phyloP scores from a whole-genome alignment of 2,329 filamentous ascomycete species.

The Xylariaceae sp. region DNA sequence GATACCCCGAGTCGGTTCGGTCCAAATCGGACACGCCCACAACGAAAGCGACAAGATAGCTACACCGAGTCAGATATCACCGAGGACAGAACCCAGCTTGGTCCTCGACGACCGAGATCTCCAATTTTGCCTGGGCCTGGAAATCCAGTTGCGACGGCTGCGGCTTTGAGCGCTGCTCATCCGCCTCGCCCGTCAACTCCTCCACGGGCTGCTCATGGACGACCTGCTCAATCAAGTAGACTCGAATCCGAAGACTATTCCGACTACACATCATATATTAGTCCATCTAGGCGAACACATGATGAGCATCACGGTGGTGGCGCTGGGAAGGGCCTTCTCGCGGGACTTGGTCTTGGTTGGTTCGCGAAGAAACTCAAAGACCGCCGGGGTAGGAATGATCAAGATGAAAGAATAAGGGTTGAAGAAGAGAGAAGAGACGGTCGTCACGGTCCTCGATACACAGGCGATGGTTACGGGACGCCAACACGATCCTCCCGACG shows the following conservation, averaged over 20 bases:
- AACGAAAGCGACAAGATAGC: conserved; percentile 27
- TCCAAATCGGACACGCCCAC: conserved; percentile 29
- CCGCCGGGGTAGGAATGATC: conserved; percentile 46
- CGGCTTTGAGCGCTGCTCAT: conserved; percentile 45
- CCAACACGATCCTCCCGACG: conserved; percentile 37
- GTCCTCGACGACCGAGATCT: conserved; percentile 32
- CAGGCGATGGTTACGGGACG: conserved; percentile 61
- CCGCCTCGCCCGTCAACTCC: conserved; percentile 45
- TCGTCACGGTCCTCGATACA: conserved; percentile 60
- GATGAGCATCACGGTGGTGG: conserved; percentile 41
- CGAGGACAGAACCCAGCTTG: conserved; percentile 37
- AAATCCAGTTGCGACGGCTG: conserved; percentile 40
- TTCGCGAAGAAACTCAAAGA: conserved; percentile 62
- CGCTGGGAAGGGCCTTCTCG: conserved; percentile 55
- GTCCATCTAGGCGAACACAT: conserved; percentile 55
- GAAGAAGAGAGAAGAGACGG: conserved; percentile 55
- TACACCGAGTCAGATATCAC: conserved; percentile 42
- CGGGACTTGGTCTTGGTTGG: conserved; percentile 64
- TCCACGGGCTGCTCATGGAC: conserved; percentile 44
- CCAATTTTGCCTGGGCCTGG: conserved; percentile 47
- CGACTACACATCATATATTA: conserved; percentile 58
- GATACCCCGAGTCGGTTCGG: conserved; percentile 54
- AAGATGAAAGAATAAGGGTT: conserved; percentile 45
- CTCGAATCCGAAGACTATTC: conserved; percentile 48
- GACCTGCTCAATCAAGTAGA: conserved; percentile 36